Evolutionary conservation across 2,329 filamentous ascomycete species (phyloP).

Genomic region (Fusarium sp.): DNA sequence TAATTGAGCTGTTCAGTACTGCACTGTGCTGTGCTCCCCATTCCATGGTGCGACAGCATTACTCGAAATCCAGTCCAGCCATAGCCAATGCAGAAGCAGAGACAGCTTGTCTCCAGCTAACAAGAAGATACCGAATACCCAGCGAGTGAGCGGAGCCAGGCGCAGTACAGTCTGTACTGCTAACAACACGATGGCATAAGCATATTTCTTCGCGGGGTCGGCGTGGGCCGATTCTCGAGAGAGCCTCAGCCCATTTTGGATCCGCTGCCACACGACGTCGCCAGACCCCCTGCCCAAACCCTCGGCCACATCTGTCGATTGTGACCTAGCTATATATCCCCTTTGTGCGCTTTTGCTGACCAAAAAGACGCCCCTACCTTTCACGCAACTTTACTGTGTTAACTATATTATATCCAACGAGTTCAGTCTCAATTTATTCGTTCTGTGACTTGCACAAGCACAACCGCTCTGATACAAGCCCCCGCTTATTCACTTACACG

Average conservation of each 20-base stretch:
- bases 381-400: constrained; percentile 29
- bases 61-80: constrained; percentile 30
- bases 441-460: constrained; percentile 23
- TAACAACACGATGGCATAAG: constrained; percentile 41
- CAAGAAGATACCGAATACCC: background rate
- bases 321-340: constrained; percentile 47
- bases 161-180: constrained; percentile 2
- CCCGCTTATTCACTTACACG: constrained; percentile 35
- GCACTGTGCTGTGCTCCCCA: background rate
- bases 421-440: constrained; percentile 15
- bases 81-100: constrained; percentile 23
- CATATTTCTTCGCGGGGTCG: constrained; percentile 48
- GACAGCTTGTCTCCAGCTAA: constrained; percentile 1
- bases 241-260: constrained; percentile 52
- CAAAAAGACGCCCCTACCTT: constrained; percentile 17
- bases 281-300: constrained; percentile 47
- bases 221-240: constrained; percentile 52
- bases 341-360: constrained; percentile 40
- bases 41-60: constrained; percentile 25
- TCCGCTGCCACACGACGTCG: constrained; percentile 51
- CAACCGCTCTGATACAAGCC: constrained; percentile 16
- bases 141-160: background rate
- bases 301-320: constrained; percentile 48
- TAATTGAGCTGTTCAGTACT: background rate
- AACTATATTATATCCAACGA: constrained; percentile 31